Evolutionary conservation across 202 grass and related monocot genomes (phyloP).

Genomic region (Schoenoplectus triqueter): DNA sequence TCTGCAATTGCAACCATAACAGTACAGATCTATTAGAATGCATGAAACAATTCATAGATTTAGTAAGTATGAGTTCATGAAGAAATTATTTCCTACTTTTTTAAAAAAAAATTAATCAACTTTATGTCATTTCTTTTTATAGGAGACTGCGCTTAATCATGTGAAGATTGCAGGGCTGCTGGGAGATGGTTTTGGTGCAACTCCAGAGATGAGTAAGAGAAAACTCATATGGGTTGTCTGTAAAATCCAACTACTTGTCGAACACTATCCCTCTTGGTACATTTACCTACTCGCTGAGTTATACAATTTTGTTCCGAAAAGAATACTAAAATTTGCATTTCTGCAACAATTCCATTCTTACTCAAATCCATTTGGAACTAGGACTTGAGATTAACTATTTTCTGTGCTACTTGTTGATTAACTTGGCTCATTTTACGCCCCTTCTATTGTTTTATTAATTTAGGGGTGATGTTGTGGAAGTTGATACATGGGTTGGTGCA

Average conservation of each 20-base stretch:
- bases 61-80: not conserved
- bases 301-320: slow-evolving; percentile 13
- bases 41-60: not conserved
- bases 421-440: not conserved
- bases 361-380: not conserved
- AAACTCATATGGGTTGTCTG: slow-evolving; percentile 99
- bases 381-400: not conserved
- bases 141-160: slow-evolving; percentile 99
- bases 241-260: slow-evolving; percentile 95
- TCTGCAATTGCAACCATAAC: not conserved
- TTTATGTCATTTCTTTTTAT: slow-evolving; percentile 38
- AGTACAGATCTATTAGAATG: not conserved
- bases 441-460: slow-evolving; percentile 35
- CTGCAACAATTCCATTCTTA: too few relatives aligned
- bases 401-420: not conserved
- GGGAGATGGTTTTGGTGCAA: slow-evolving; percentile 95
- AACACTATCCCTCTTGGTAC: slow-evolving; percentile 90
- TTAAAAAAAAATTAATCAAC: not conserved
- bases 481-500: slow-evolving; percentile 95
- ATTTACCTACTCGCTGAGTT: slow-evolving; percentile 26
- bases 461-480: slow-evolving; percentile 96
- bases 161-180: slow-evolving; percentile 85
- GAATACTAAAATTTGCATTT: not conserved
- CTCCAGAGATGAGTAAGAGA: slow-evolving; percentile 96
- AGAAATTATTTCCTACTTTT: not conserved